Base-by-base conservation (phyloP, 306 rosid species). In the Cajanus cajan region DNA sequence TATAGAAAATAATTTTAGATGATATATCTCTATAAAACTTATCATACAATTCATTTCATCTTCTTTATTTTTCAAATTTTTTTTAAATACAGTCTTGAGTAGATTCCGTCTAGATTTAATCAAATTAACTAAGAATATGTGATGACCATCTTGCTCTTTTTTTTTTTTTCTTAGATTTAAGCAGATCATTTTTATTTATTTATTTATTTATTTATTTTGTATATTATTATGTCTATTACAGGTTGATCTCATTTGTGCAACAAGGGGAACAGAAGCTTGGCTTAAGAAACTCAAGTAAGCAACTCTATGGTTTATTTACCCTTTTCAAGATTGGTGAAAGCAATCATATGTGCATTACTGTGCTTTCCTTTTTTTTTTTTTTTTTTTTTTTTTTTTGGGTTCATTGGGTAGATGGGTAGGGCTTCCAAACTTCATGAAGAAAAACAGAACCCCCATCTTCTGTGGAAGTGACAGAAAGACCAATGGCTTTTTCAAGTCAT, bases 211-310 rank as follows among this genome's bases (percentile, higher is more conserved):
- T 1, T 28, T 3, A n/a, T n/a, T n/a, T n/a, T n/a, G n/a, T n/a
- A n/a, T n/a, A n/a, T n/a, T 28, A 47, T n/a, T 21, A 14, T 54
- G 64, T 5, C 28, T 59, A 59, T 25, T 81, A 45, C 71, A 92
- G 97, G 51, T 90, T 43, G 97, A 92, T 80, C 84, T 92, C 66
- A 90, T 90, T 21, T 92, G 97, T 79, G 39, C 66, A 58, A 58
- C 66, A 39, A 58, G 13, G 66, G 66, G 66, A 7, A 58, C 66
- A 4, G 66, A 58, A 25, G 66, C 39, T 25, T 58, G 66, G 66
- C 66, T 58, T 58, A 58, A 58, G 39, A 58, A 58, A 58, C 66
- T 58, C 9, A 25, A 58, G 66, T 58, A 58, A 58, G 66, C 16
- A 61, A 33, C 43, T 25, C 3, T 28, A 1, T 28, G 31, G 3